Base-by-base conservation (phyloP, 192 early-diverging fungal genomes). In the Coemansia aciculifera region DNA sequence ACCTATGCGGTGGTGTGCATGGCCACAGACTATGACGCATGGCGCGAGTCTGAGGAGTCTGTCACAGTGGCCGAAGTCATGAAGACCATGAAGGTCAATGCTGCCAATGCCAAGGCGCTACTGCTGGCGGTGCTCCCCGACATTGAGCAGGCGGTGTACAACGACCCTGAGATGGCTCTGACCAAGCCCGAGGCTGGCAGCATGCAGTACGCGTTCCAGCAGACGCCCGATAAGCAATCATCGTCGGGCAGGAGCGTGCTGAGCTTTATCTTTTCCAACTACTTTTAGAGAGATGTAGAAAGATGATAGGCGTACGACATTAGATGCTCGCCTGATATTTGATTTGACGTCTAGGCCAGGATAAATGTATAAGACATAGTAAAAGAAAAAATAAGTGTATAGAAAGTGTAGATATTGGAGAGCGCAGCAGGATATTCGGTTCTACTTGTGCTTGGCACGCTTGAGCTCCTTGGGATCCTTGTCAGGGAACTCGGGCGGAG, bases 1-100 rank as follows among this genome's bases (percentile, higher is more conserved):
- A 94, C 92, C 13, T 99, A 99, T 74, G 93, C 96, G 69, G 93
- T 98, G 88, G 87, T 99, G 36, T 99, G 98, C 86, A 99, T 99
- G 98, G 90, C 92, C 36, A 99, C 98, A 36, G 98, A 99, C 86
- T 99, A 98, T 74, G 98, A 99, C 75, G 90, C 89, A 77, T 94
- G 92, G 92, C 87, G 87, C 69, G 85, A 87, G 62, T 80, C 86
- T 8, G 90, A 90, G 59, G 95, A 93, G 66, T 84, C 88, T 10
- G 98, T 99, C 44, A 91, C 89, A 9, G 92, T 94, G 13, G 89
- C 92, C 62, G 87, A 87, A 59, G 93, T 95, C 43, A 90, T 99
- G 84, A 85, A 86, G 36, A 98, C 94, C 78, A 87, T 98, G 86
- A 87, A 85, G 64, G 86, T 86, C 66, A 99, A 99, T 81, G 80